These are phyloP conservation scores for Phialophora verrucosa DNA, from an alignment of 2,329 filamentous ascomycete species.

Conservation along the genomic window DNA sequence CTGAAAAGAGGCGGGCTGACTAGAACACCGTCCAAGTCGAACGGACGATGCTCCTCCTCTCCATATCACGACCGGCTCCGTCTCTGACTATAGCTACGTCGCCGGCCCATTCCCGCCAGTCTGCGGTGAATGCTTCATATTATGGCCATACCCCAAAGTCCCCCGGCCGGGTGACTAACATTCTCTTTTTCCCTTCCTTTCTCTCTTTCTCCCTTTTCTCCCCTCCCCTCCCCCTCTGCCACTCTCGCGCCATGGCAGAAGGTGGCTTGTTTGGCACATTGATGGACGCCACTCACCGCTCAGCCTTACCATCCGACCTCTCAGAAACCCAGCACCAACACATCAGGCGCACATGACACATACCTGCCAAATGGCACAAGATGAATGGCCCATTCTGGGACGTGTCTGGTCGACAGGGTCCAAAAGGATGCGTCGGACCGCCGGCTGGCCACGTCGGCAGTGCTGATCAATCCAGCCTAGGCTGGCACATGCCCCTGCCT, in stretches of 20 bases:
- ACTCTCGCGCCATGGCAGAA: neutral
- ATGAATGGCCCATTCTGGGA: constrained; percentile 12
- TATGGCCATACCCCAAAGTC: neutral
- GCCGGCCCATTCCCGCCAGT: neutral
- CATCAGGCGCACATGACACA: neutral
- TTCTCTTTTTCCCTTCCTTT: neutral
- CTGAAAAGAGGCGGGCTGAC: constrained; percentile 1
- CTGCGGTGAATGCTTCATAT: neutral
- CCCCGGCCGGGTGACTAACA: neutral
- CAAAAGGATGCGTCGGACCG: constrained; percentile 14
- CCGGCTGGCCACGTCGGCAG: constrained; percentile 18
- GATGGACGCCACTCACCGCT: neutral
- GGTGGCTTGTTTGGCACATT: neutral
- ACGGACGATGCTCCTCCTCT: neutral
- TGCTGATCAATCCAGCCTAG: constrained; percentile 8
- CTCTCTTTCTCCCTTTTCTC: constrained; percentile 1
- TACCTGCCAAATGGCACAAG: constrained; percentile 15
- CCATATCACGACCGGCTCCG: neutral
- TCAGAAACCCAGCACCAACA: neutral
- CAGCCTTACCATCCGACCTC: constrained; percentile 8
- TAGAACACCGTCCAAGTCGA: neutral
- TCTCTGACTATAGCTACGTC: neutral
- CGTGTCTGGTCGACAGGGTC: neutral
- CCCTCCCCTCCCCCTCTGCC: neutral
- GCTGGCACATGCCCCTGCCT: constrained; percentile 20